These are phyloP conservation scores for Kwoniella newhampshirensis DNA, from an alignment of 768 basidiomycete genomes.

Conservation along the genomic window DNA sequence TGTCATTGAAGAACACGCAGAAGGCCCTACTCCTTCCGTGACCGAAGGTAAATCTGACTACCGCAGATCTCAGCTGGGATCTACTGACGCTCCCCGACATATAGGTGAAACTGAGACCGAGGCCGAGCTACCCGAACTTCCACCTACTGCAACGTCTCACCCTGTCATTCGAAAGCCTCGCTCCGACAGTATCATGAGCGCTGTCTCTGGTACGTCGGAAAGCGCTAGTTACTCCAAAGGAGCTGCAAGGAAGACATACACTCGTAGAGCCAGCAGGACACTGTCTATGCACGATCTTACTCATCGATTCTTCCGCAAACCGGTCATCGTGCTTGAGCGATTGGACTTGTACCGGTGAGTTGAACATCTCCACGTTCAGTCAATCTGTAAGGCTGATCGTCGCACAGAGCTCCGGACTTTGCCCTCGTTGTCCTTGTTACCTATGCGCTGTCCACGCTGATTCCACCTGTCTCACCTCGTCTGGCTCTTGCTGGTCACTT, in stretches of 20 bases:
- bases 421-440: slow-evolving; percentile 71
- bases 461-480: slow-evolving; percentile 62
- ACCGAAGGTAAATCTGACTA: slow-evolving; percentile 47
- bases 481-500: slow-evolving; percentile 66
- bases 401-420: slow-evolving; percentile 73
- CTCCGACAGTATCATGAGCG: slow-evolving; percentile 35
- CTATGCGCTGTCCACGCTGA: slow-evolving; percentile 65
- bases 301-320: slow-evolving; percentile 85
- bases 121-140: slow-evolving; percentile 41
- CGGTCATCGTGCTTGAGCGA: slow-evolving; percentile 75
- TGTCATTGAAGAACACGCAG: slow-evolving; percentile 11
- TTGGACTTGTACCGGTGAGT: slow-evolving; percentile 80
- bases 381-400: not conserved
- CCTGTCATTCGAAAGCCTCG: slow-evolving; percentile 25
- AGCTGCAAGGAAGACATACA: slow-evolving; percentile 30
- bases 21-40: slow-evolving; percentile 39
- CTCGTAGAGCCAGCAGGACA: slow-evolving; percentile 19
- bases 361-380: not conserved
- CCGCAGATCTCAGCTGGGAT: not conserved
- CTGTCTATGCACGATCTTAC: slow-evolving; percentile 82
- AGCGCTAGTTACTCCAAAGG: slow-evolving; percentile 9
- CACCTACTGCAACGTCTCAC: slow-evolving; percentile 6
- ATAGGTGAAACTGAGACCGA: slow-evolving; percentile 50
- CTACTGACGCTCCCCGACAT: not conserved
- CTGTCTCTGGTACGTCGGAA: slow-evolving; percentile 17